These are phyloP conservation scores for Ilex aquifolium DNA, from an alignment of 257 asterid genomes.

Conservation along the genomic window DNA sequence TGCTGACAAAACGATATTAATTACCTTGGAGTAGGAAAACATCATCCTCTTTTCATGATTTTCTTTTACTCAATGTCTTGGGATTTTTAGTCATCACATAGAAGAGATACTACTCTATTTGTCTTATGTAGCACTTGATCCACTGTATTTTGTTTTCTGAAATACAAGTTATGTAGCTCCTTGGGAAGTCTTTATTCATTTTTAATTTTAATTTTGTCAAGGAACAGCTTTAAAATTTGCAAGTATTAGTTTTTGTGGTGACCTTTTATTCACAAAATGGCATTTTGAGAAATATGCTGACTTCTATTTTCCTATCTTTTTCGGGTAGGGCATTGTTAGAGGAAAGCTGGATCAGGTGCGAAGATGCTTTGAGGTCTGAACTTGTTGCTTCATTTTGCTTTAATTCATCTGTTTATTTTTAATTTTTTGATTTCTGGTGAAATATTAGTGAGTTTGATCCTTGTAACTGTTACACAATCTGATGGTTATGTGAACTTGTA, in stretches of 20 bases:
- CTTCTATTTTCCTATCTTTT: conserved; percentile 9
- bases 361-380: conserved; percentile 90
- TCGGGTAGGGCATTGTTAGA: conserved; percentile 80
- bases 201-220: no score
- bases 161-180: no score
- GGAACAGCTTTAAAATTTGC: not conserved
- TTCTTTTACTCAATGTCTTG: not conserved
- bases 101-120: no score
- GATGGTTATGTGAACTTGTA: conserved; percentile 23
- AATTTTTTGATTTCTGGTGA: conserved; percentile 1
- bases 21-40: no score
- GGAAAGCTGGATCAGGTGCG: conserved; percentile 97
- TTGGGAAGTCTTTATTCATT: no score
- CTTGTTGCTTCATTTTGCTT: conserved; percentile 13
- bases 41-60: no score
- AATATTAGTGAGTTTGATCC: not conserved
- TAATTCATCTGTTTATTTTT: not conserved
- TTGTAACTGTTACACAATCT: conserved; percentile 16
- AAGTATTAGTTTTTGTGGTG: not conserved
- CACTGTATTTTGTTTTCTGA: no score
- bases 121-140: no score
- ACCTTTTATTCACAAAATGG: not conserved
- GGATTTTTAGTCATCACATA: no score
- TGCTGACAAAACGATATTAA: no score
- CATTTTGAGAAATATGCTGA: conserved; percentile 11